Percentiles rank a stretch among this genome's conserved stretches.
phyloP scores from a whole-genome alignment of 768 basidiomycete species.

The Pseudohyphozyma bogoriensis region DNA sequence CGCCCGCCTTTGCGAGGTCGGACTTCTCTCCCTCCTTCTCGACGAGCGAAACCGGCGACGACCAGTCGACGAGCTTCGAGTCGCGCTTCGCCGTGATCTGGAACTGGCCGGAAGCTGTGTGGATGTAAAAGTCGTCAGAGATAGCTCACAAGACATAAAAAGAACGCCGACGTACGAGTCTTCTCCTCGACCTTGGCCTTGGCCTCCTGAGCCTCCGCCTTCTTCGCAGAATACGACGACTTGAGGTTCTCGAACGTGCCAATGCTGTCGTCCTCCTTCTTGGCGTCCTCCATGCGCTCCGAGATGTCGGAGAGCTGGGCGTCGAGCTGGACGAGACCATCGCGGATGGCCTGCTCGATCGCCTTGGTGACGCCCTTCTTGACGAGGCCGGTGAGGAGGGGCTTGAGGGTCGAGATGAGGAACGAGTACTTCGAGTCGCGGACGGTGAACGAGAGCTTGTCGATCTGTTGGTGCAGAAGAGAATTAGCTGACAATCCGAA shows the following conservation, averaged over 20 bases:
- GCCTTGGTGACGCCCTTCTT: constrained; percentile 63
- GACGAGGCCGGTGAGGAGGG: constrained; percentile 47
- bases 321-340: constrained; percentile 77
- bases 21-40: constrained; percentile 47
- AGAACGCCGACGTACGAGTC: constrained; percentile 23
- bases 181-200: constrained; percentile 43
- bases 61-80: constrained; percentile 48
- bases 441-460: constrained; percentile 77
- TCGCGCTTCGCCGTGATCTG: constrained; percentile 69
- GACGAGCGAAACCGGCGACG: constrained; percentile 39
- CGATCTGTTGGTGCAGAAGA: constrained; percentile 61
- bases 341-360: constrained; percentile 56
- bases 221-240: constrained; percentile 56
- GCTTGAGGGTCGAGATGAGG: constrained; percentile 72
- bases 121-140: not conserved
- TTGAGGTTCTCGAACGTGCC: constrained; percentile 50
- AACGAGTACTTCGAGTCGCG: constrained; percentile 83
- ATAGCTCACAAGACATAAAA: not conserved
- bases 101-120: constrained; percentile 47
- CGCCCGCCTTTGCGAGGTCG: constrained; percentile 39
- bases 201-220: constrained; percentile 44
- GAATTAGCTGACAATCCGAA: not conserved
- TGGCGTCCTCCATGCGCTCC: constrained; percentile 63
- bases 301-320: constrained; percentile 79
- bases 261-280: constrained; percentile 40